A percentile compares a stretch with the other conserved stretches of the same genome.
Evolutionary conservation across 2,329 filamentous ascomycete species (phyloP).

Genomic region (Ascomycota sp.): DNA sequence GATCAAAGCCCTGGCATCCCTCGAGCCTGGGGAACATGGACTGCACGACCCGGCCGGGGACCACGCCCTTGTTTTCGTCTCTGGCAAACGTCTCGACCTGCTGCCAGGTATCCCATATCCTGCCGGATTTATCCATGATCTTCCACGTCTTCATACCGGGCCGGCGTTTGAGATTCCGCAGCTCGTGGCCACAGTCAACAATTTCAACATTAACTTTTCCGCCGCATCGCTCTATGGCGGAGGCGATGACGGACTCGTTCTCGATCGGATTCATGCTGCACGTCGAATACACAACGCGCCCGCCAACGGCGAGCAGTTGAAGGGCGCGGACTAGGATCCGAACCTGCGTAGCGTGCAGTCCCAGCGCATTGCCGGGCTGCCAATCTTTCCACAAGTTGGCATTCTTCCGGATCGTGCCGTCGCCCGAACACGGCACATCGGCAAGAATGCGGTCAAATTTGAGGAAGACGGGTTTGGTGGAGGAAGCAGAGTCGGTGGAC

Average conservation of each 20-base stretch:
- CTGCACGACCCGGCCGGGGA: conserved; percentile 49
- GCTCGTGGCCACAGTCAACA: conserved; percentile 58
- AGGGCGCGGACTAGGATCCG: conserved; percentile 80
- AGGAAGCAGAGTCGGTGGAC: conserved; percentile 29
- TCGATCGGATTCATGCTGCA: conserved; percentile 98
- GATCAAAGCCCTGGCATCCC: conserved; percentile 30
- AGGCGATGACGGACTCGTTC: conserved; percentile 80
- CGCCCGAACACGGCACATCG: conserved; percentile 91
- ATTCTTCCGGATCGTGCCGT: conserved; percentile 89
- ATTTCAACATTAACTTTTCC: conserved; percentile 65
- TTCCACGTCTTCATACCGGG: conserved; percentile 69
- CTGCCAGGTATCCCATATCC: conserved; percentile 63
- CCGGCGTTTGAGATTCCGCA: conserved; percentile 57
- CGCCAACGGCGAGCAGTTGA: conserved; percentile 90
- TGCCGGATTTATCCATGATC: conserved; percentile 71
- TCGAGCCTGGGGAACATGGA: conserved; percentile 63
- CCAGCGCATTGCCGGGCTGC: conserved; percentile 71
- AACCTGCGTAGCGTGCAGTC: conserved; percentile 69
- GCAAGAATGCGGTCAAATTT: conserved; percentile 95
- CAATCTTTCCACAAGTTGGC: conserved; percentile 88
- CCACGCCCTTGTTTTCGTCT: conserved; percentile 28
- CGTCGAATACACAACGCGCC: conserved; percentile 89
- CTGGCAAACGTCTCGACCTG: conserved; percentile 55
- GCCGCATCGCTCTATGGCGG: conserved; percentile 78
- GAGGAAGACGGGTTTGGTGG: conserved; percentile 47